These are phyloP conservation scores for Termitomyces sp. DNA, from an alignment of 768 basidiomycete species.

Conservation along the genomic window DNA sequence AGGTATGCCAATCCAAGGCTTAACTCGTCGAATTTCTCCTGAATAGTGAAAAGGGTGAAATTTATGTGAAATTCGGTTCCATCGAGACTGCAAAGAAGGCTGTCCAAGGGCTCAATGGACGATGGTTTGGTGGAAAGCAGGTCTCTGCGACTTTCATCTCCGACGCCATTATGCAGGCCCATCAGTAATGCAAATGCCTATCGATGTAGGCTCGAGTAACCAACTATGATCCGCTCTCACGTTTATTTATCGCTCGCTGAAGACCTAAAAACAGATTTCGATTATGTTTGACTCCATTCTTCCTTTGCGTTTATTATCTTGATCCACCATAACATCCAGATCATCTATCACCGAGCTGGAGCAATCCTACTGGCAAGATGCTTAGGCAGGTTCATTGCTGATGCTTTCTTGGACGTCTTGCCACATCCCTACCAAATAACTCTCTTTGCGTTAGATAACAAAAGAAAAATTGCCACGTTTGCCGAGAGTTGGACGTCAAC, in stretches of 20 bases:
- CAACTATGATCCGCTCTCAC: slow-evolving; percentile 22
- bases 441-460: slow-evolving; percentile 31
- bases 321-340: slow-evolving; percentile 25
- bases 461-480: slow-evolving; percentile 20
- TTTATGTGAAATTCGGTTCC: slow-evolving; percentile 87
- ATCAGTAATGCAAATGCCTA: slow-evolving; percentile 46
- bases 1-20: slow-evolving; percentile 39
- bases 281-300: slow-evolving; percentile 28
- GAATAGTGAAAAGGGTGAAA: slow-evolving; percentile 71
- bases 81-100: slow-evolving; percentile 80
- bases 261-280: slow-evolving; percentile 24
- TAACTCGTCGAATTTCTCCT: not conserved
- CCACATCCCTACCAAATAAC: slow-evolving; percentile 23
- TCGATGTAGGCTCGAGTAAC: slow-evolving; percentile 7
- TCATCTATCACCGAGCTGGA: slow-evolving; percentile 14
- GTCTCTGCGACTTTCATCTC: slow-evolving; percentile 86
- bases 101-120: slow-evolving; percentile 86
- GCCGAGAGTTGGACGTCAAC: slow-evolving; percentile 13
- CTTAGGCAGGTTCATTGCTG: slow-evolving; percentile 36
- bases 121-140: slow-evolving; percentile 95
- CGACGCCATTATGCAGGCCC: slow-evolving; percentile 91
- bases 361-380: slow-evolving; percentile 17
- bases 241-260: slow-evolving; percentile 22
- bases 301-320: slow-evolving; percentile 22
- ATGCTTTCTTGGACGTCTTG: slow-evolving; percentile 22